phyloP scores from a whole-genome alignment of 176 grass and related monocot species.

The Bolboschoenus planiculmis region DNA sequence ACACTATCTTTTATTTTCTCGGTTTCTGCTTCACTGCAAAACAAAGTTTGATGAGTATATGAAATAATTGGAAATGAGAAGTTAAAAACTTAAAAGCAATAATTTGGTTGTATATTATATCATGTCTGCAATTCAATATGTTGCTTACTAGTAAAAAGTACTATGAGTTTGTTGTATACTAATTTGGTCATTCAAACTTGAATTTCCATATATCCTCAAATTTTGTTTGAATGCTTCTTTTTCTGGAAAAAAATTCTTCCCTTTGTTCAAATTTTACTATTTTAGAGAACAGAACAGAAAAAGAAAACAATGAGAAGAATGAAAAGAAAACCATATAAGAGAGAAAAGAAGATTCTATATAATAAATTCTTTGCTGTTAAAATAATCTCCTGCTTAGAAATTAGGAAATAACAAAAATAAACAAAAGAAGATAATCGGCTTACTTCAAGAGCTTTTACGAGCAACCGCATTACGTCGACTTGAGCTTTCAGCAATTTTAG shows the following conservation, averaged over 20 bases:
- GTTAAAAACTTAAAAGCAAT: background rate
- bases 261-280: background rate
- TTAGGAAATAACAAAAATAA: constrained; percentile 12
- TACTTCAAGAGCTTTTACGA: constrained; percentile 43
- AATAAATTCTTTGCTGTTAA: background rate
- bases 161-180: background rate
- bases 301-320: background rate
- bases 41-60: background rate
- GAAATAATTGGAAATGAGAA: background rate
- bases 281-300: background rate
- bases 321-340: background rate
- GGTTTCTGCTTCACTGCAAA: constrained; percentile 3
- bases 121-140: background rate
- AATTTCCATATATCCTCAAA: background rate
- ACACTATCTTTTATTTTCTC: background rate
- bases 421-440: constrained; percentile 4
- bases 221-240: background rate
- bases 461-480: constrained; percentile 57
- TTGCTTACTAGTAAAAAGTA: background rate
- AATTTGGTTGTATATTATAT: background rate
- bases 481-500: constrained; percentile 55
- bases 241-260: background rate
- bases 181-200: background rate
- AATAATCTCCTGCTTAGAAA: background rate
- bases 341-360: background rate